phyloP scores from a whole-genome alignment of 2,329 filamentous ascomycete species.

The Pseudogymnoascus pannorum region DNA sequence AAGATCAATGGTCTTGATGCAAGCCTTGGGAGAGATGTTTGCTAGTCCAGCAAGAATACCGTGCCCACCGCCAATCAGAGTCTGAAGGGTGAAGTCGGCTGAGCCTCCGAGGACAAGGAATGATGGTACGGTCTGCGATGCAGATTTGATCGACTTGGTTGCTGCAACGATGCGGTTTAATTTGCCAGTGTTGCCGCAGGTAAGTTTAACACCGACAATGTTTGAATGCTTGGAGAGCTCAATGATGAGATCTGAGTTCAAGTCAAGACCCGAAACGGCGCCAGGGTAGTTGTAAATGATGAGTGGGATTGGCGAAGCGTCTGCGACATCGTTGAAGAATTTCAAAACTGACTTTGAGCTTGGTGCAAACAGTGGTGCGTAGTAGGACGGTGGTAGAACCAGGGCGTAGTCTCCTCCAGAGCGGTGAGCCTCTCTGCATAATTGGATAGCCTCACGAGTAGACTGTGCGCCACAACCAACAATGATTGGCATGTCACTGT shows the following conservation, averaged over 20 bases:
- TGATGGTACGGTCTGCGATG: constrained; percentile 42
- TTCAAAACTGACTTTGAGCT: constrained; percentile 47
- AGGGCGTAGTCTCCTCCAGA: constrained; percentile 61
- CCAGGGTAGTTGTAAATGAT: constrained; percentile 90
- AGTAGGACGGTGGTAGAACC: constrained; percentile 62
- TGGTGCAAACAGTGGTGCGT: constrained; percentile 50
- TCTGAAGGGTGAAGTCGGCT: constrained; percentile 67
- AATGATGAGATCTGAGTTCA: constrained; percentile 83
- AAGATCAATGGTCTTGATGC: constrained; percentile 52
- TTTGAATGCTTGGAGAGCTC: constrained; percentile 72
- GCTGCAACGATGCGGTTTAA: constrained; percentile 47
- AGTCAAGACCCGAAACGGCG: constrained; percentile 77
- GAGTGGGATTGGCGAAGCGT: constrained; percentile 67
- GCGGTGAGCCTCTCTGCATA: constrained; percentile 54
- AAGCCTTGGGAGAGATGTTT: constrained; percentile 61
- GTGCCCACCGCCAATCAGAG: constrained; percentile 60
- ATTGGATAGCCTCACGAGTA: constrained; percentile 55
- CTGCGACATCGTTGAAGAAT: constrained; percentile 53
- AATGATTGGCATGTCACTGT: constrained; percentile 51
- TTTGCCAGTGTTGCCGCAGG: constrained; percentile 70
- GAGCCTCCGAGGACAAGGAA: constrained; percentile 68
- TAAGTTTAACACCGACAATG: constrained; percentile 86
- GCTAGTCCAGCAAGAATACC: constrained; percentile 66
- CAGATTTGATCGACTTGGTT: constrained; percentile 48
- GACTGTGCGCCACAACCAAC: constrained; percentile 61